Evolutionary conservation across 225 moss, liverwort and hornwort species (phyloP).

Genomic region (Asterella californica): DNA sequence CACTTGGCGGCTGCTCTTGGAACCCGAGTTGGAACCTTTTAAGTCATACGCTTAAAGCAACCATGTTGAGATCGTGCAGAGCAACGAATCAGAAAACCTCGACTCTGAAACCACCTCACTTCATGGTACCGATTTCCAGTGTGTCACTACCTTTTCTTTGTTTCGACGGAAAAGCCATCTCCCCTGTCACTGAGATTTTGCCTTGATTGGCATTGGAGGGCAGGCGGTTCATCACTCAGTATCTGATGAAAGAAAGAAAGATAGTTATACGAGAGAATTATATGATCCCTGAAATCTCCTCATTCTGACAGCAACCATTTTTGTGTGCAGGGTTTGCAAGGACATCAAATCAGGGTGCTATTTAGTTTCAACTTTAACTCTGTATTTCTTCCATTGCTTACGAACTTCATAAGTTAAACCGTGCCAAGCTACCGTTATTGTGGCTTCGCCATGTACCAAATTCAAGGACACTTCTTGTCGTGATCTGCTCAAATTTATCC

Average conservation of each 20-base stretch:
- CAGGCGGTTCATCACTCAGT: not conserved
- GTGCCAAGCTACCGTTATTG: constrained; percentile 11
- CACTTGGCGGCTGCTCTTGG: constrained; percentile 20
- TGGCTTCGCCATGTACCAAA: constrained; percentile 20
- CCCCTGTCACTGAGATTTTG: constrained; percentile 8
- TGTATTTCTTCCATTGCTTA: constrained; percentile 25
- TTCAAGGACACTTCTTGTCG: not conserved
- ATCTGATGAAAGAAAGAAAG: not conserved
- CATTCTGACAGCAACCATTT: constrained; percentile 4
- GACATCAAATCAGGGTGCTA: not conserved
- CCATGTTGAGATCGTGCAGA: constrained; percentile 22
- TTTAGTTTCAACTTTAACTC: constrained; percentile 13
- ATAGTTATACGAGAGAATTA: constrained; percentile 5
- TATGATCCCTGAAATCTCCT: constrained; percentile 16
- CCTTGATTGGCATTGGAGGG: not conserved
- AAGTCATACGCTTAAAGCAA: constrained; percentile 23
- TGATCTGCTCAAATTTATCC: constrained; percentile 2
- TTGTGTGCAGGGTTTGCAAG: constrained; percentile 13
- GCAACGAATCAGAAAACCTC: constrained; percentile 20
- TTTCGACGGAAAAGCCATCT: constrained; percentile 4
- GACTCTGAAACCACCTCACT: constrained; percentile 8
- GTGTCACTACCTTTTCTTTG: constrained; percentile 10
- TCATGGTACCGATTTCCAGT: constrained; percentile 5
- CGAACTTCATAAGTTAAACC: constrained; percentile 13
- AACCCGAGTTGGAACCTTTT: no score